Evolutionary conservation across 164 flowering plant species (phyloP), one percentile per base, ranked within the genome.

Genomic region (Tinospora cordifolia): DNA sequence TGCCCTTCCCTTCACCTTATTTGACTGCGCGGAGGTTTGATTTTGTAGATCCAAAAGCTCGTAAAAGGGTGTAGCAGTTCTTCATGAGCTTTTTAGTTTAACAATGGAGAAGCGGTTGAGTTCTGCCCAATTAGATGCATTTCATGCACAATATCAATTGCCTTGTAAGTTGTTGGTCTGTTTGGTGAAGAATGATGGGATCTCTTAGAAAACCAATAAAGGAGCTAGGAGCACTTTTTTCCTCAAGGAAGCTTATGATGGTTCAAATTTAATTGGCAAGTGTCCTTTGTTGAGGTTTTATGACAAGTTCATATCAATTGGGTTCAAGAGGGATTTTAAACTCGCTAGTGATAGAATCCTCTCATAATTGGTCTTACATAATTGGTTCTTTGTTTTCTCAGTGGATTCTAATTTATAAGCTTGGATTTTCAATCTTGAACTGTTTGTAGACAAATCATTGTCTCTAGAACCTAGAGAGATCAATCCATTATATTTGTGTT

Each of bases 1-100:
- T 90, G 90, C 85, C 89, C 14, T 94, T 92, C 69, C 98, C 97
- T 67, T 94, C 99, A 51, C 99, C 99, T 11, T 94, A 94, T 84
- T 80, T 94, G 75, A 94, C 86, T 71, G 91, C 93, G 0, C 85
- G 92, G 81, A 88, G 83, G 72, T 84, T 92, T 69, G 95, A 92
- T 3, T 71, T 69, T 27, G 79, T 79, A 1, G 87, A 88, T 63
- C 95, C 91, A 22, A 86, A 85, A 72, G 86, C 95, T 69, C 82
- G 95, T 27, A 94, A 94, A 67, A 75, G 97, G 22, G 86, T 83
- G 92, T 92, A 39, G 97, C 87, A 17, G 92, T 94, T 76, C 90
- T 94, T 77, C 99, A 94, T 77, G 99, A 94, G 81, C 80, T 94
- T 27, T 87, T 94, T 25, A 89, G 97, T 78, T 83, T 94, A 79